phyloP scores from a whole-genome alignment of 306 rosid species.

The Begonia peltatifolia region DNA sequence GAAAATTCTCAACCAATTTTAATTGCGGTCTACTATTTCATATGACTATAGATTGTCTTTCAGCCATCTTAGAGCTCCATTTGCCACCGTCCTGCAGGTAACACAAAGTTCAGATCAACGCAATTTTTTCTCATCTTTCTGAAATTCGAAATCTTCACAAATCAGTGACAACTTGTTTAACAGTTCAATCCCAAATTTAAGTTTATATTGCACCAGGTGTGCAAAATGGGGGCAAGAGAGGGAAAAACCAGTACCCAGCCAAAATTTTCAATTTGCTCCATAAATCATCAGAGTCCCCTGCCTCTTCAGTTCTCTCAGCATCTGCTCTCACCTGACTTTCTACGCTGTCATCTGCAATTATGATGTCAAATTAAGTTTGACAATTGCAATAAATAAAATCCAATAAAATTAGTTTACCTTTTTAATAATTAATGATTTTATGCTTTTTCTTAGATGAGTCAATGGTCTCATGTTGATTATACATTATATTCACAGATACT shows the following conservation, averaged over 20 bases:
- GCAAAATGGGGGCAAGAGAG: too few species aligned
- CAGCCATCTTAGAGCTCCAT: constrained; percentile 84
- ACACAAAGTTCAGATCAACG: too few species aligned
- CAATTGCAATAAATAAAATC: neutral
- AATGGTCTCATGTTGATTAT: too few species aligned
- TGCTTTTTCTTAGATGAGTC: too few species aligned
- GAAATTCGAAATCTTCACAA: too few species aligned
- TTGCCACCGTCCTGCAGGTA: constrained; percentile 54
- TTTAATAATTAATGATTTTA: too few species aligned
- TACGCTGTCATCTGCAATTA: constrained; percentile 31
- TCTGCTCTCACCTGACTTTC: constrained; percentile 36
- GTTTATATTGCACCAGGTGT: too few species aligned
- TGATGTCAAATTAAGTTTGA: constrained; percentile 9
- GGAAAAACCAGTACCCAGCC: constrained; percentile 43
- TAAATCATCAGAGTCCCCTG: constrained; percentile 41
- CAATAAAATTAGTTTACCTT: neutral
- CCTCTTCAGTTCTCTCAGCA: constrained; percentile 31
- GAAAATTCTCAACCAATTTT: too few species aligned
- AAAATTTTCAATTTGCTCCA: constrained; percentile 57
- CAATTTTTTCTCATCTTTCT: too few species aligned
- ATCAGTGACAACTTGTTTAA: too few species aligned
- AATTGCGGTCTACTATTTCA: neutral
- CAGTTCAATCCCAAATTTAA: too few species aligned
- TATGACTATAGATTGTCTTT: constrained; percentile 62
- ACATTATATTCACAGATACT: too few species aligned